A percentile compares a stretch with the other conserved stretches of the same genome.
Evolutionary conservation across 2,329 filamentous ascomycete genomes (phyloP).

Genomic region (Cladophialophora psammophila): DNA sequence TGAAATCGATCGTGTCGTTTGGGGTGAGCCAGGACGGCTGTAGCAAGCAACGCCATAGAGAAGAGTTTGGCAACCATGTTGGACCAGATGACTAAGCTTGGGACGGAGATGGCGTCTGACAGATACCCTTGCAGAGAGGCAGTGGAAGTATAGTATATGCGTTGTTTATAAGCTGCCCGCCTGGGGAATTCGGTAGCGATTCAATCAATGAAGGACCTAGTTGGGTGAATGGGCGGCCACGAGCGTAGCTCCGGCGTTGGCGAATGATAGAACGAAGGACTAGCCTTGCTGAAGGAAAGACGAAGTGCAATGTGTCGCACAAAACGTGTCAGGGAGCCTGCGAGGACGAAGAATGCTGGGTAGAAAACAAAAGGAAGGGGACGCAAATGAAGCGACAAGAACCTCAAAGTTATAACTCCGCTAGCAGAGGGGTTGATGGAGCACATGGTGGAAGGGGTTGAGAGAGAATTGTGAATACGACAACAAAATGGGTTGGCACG

Average conservation of each 20-base stretch:
- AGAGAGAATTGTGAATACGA: conserved; percentile 20
- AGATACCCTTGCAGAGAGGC: conserved; percentile 14
- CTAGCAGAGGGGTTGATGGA: conserved; percentile 17
- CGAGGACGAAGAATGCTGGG: conserved; percentile 33
- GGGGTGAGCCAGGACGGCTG: conserved; percentile 38
- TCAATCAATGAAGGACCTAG: conserved; percentile 36
- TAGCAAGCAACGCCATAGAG: conserved; percentile 38
- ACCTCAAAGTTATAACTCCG: conserved; percentile 35
- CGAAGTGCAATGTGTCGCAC: conserved; percentile 42
- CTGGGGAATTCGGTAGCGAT: conserved; percentile 29
- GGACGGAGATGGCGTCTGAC: conserved; percentile 13
- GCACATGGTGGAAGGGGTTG: conserved; percentile 16
- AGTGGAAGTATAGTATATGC: conserved; percentile 17
- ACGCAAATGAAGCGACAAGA: conserved; percentile 34
- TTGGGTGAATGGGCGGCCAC: conserved; percentile 38
- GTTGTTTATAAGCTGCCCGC: conserved; percentile 24
- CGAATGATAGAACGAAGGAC: conserved; percentile 36
- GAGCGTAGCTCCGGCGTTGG: conserved; percentile 40
- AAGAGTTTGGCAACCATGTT: conserved; percentile 40
- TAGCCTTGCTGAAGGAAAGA: conserved; percentile 41
- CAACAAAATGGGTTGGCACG: conserved; percentile 36
- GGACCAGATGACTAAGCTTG: conserved; percentile 20
- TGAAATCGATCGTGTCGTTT: conserved; percentile 36
- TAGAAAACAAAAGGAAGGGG: conserved; percentile 29
- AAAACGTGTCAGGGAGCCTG: conserved; percentile 42